Evolutionary conservation across 2,329 filamentous ascomycete species (phyloP).

Genomic region (Xylaria sp.): DNA sequence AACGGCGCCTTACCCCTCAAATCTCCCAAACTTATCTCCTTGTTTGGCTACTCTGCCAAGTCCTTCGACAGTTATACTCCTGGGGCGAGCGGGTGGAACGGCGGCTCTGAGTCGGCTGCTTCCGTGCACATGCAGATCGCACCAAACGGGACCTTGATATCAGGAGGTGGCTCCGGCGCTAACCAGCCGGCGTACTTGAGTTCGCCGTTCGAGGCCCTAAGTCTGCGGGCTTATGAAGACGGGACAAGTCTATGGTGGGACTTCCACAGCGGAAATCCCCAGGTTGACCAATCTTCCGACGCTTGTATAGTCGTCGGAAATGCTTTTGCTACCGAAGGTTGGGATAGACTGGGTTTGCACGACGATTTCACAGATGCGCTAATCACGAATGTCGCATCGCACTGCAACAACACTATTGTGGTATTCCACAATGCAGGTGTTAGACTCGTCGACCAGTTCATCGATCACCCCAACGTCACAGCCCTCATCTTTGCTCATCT

Average conservation of each 20-base stretch:
- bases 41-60: conserved; percentile 70
- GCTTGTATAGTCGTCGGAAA: conserved; percentile 70
- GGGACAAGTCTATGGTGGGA: conserved; percentile 60
- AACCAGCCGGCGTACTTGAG: conserved; percentile 53
- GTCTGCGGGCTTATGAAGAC: conserved; percentile 56
- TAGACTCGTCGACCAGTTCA: conserved; percentile 66
- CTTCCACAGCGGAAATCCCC: conserved; percentile 53
- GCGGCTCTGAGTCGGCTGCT: conserved; percentile 45
- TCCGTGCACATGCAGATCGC: conserved; percentile 52
- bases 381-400: conserved; percentile 59
- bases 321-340: conserved; percentile 72
- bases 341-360: conserved; percentile 63
- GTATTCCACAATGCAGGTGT: conserved; percentile 72
- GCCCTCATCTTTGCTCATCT: conserved; percentile 70
- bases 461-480: conserved; percentile 74
- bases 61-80: conserved; percentile 53
- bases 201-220: conserved; percentile 55
- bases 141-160: conserved; percentile 57
- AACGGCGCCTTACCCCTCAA: conserved; percentile 65
- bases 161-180: conserved; percentile 46
- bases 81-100: conserved; percentile 49
- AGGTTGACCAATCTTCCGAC: conserved; percentile 57
- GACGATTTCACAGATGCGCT: conserved; percentile 68
- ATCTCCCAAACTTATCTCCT: conserved; percentile 60
- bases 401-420: conserved; percentile 69